phyloP scores from a whole-genome alignment of 2,329 filamentous ascomycete genomes.

The Xylariaceae sp. region DNA sequence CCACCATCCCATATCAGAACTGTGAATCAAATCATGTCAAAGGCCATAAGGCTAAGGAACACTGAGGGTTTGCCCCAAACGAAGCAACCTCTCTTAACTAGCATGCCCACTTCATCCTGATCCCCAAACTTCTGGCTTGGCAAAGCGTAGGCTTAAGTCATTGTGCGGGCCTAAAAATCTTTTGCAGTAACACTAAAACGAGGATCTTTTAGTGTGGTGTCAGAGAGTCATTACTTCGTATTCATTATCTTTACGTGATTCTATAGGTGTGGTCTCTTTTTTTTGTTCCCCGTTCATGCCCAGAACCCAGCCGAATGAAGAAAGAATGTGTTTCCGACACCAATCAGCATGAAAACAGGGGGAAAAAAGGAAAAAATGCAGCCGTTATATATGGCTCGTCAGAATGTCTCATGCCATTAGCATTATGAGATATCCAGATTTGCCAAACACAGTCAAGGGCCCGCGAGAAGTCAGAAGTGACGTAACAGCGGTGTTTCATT shows the following conservation, averaged over 20 bases:
- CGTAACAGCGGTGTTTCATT: constrained; percentile 14
- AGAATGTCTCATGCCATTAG: constrained; percentile 20
- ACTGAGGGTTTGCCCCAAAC: no score
- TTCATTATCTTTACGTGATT: constrained; percentile 40
- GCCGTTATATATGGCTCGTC: constrained; percentile 8
- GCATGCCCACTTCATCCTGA: no score
- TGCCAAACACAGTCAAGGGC: constrained; percentile 14
- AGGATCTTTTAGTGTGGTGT: constrained; percentile 11
- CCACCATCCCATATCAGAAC: no score
- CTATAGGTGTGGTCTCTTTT: constrained; percentile 36
- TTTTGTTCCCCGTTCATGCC: constrained; percentile 28
- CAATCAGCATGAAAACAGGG: constrained; percentile 18
- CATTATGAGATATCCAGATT: constrained; percentile 34
- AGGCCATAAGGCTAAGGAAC: no score
- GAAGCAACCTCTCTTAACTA: no score
- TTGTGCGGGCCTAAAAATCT: no score
- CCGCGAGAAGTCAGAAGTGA: constrained; percentile 4
- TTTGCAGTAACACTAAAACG: not conserved
- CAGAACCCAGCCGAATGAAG: constrained; percentile 28
- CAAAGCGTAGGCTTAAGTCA: no score
- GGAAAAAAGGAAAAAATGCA: constrained; percentile 18
- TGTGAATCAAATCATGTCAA: no score
- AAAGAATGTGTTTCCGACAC: constrained; percentile 24
- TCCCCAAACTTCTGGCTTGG: no score
- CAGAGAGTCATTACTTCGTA: constrained; percentile 40